These are phyloP conservation scores for Hypomontagnella submonticulosa DNA, from an alignment of 495 filamentous ascomycete genomes.

Conservation along the genomic window DNA sequence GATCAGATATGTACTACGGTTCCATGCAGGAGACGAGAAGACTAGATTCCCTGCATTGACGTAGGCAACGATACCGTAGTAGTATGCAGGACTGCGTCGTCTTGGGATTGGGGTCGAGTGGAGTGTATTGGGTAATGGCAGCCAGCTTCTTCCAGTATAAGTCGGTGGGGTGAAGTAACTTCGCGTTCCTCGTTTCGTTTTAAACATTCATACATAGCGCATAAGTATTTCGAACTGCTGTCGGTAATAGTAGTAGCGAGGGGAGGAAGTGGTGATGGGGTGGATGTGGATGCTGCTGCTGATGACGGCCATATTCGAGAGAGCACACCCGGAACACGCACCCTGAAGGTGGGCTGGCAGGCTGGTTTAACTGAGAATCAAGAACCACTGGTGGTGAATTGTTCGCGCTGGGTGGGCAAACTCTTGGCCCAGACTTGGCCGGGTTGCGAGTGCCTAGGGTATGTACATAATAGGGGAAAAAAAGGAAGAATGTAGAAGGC, in stretches of 20 bases:
- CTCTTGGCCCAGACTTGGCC: no score
- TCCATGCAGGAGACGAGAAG: constrained; percentile 14
- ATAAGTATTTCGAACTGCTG: constrained; percentile 9
- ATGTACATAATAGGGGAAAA: no score
- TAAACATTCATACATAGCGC: constrained; percentile 22
- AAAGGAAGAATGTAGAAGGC: no score
- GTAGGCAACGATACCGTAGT: constrained; percentile 30
- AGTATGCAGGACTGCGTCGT: constrained; percentile 11
- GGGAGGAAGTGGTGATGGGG: not conserved
- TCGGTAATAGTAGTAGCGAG: constrained; percentile 16
- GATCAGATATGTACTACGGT: constrained; percentile 8
- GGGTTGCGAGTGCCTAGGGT: no score
- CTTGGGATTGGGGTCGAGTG: constrained; percentile 20
- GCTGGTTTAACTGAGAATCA: not conserved
- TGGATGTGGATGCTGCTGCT: not conserved
- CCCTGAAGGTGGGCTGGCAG: not conserved
- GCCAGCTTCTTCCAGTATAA: constrained; percentile 24
- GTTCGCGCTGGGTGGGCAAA: no score
- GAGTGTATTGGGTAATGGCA: constrained; percentile 3
- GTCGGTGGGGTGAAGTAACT: constrained; percentile 37
- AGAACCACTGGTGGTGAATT: no score
- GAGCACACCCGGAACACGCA: not conserved
- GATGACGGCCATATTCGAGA: constrained; percentile 4
- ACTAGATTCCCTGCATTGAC: constrained; percentile 32
- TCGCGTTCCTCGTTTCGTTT: constrained; percentile 22